Conservation (phyloP, 1,284 basidiomycete species). For the Melanopsichium pennsylvanicum region DNA sequence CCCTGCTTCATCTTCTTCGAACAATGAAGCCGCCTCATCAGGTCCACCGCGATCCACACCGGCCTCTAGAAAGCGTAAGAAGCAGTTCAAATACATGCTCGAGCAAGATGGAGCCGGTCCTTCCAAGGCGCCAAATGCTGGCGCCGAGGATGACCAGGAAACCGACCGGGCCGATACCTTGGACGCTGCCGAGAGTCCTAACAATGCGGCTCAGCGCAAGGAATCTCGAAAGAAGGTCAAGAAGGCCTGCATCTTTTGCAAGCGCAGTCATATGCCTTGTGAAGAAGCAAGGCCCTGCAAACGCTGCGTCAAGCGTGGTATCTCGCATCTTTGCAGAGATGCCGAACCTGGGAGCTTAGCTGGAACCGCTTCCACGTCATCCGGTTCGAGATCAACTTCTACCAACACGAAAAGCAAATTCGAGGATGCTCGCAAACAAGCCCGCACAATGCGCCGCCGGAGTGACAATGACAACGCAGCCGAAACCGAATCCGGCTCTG, state of each 20-base stretch:
- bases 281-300: slow-evolving; percentile 40
- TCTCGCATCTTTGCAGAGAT: slow-evolving; percentile 42
- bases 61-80: slow-evolving; percentile 33
- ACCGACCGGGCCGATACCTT: slow-evolving; percentile 1
- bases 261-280: slow-evolving; percentile 50
- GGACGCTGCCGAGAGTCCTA: neutral
- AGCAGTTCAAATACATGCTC: slow-evolving; percentile 51
- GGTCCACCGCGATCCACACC: neutral
- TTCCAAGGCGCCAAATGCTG: neutral
- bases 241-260: slow-evolving; percentile 49
- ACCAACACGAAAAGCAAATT: slow-evolving; percentile 5
- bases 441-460: slow-evolving; percentile 11
- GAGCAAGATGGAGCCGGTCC: slow-evolving; percentile 12
- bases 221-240: slow-evolving; percentile 48
- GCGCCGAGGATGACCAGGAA: slow-evolving; percentile 10
- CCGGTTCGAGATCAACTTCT: slow-evolving; percentile 2
- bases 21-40: neutral
- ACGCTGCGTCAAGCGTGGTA: slow-evolving; percentile 44
- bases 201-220: slow-evolving; percentile 10
- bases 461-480: neutral
- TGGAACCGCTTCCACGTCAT: slow-evolving; percentile 5
- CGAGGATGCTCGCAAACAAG: slow-evolving; percentile 10
- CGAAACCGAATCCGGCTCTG: slow-evolving; percentile 24
- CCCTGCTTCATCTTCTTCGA: slow-evolving; percentile 4
- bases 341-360: slow-evolving; percentile 29